These are phyloP conservation scores for Aspergillus olivimuriae DNA, from an alignment of 495 filamentous ascomycete species.

Conservation along the genomic window DNA sequence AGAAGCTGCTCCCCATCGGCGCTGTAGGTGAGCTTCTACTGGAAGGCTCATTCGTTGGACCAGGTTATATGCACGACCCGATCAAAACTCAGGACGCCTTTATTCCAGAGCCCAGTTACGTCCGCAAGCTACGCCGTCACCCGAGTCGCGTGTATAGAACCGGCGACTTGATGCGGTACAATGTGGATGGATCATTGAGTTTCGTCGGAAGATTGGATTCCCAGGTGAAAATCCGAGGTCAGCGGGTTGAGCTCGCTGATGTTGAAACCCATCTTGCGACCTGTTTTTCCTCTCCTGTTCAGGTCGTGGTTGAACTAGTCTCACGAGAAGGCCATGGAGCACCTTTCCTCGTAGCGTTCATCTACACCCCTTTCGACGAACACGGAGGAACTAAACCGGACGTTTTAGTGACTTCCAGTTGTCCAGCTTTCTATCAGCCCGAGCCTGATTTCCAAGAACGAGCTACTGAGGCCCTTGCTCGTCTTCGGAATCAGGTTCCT, in stretches of 20 bases:
- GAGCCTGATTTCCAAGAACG: neutral
- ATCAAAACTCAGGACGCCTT: neutral
- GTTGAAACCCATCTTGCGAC: neutral
- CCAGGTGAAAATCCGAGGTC: neutral
- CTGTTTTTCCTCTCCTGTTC: neutral
- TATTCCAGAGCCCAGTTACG: neutral
- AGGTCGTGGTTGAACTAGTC: neutral
- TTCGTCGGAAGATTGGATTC: neutral
- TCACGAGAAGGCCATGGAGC: neutral
- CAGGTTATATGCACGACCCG: neutral
- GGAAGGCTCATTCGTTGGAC: neutral
- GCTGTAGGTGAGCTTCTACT: neutral
- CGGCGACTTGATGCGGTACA: neutral
- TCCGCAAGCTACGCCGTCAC: neutral
- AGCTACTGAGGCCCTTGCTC: neutral
- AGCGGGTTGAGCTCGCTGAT: neutral
- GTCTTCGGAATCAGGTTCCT: neutral
- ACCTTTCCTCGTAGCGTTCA: neutral
- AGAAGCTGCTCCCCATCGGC: neutral
- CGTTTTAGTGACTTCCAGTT: neutral
- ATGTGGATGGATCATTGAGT: neutral
- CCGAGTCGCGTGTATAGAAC: neutral
- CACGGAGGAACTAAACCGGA: neutral
- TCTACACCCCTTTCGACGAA: neutral
- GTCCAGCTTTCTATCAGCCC: neutral